Evolutionary conservation across 2,329 filamentous ascomycete species (phyloP).

Genomic region (Purpureocillium lavendulum): DNA sequence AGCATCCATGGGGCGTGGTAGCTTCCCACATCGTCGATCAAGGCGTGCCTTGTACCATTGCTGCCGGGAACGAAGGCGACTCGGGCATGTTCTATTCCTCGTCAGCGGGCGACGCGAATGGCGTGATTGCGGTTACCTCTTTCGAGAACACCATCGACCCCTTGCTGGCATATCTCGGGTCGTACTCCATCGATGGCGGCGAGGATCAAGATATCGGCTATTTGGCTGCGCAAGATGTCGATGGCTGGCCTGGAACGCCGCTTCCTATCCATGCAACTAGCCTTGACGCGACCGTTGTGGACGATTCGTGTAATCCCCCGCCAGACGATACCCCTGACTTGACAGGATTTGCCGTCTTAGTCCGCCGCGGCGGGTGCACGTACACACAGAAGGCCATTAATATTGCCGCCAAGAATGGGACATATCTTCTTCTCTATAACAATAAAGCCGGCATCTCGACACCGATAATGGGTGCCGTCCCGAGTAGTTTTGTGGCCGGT

Average conservation of each 20-base stretch:
- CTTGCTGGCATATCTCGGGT: slow-evolving; percentile 29
- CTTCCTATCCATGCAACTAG: slow-evolving; percentile 41
- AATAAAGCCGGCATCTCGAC: background rate
- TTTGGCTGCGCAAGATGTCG: slow-evolving; percentile 26
- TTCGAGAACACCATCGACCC: slow-evolving; percentile 38
- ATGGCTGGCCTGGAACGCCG: slow-evolving; percentile 31
- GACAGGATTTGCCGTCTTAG: slow-evolving; percentile 41
- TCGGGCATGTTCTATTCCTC: slow-evolving; percentile 39
- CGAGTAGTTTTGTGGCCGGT: background rate
- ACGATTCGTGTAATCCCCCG: slow-evolving; percentile 42
- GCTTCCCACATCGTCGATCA: slow-evolving; percentile 43
- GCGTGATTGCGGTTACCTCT: slow-evolving; percentile 38
- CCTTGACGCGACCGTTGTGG: slow-evolving; percentile 34
- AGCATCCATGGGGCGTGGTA: slow-evolving; percentile 39
- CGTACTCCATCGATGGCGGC: slow-evolving; percentile 29
- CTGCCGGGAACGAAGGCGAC: slow-evolving; percentile 41
- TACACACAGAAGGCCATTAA: slow-evolving; percentile 18
- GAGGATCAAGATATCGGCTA: slow-evolving; percentile 31
- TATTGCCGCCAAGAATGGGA: slow-evolving; percentile 39
- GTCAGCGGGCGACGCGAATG: slow-evolving; percentile 37
- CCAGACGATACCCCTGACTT: slow-evolving; percentile 43
- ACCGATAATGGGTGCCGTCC: no score
- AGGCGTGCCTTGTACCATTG: slow-evolving; percentile 44
- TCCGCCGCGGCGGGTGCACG: slow-evolving; percentile 28
- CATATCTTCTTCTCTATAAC: slow-evolving; percentile 42